phyloP scores from a whole-genome alignment of 768 basidiomycete species.

The Kwoniella europaea region DNA sequence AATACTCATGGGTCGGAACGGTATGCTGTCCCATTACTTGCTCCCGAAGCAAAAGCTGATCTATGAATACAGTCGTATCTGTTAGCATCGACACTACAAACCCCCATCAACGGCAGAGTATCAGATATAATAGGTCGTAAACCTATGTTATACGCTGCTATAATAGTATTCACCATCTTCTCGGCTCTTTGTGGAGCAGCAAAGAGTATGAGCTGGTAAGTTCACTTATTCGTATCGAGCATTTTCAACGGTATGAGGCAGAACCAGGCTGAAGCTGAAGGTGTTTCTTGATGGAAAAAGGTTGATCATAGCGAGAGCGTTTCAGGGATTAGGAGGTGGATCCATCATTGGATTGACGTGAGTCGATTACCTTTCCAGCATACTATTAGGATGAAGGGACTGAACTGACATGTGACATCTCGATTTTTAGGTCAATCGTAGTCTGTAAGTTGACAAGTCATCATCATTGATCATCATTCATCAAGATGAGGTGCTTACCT shows the following conservation, averaged over 20 bases:
- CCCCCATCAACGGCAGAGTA: conserved; percentile 47
- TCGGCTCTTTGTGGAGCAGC: conserved; percentile 53
- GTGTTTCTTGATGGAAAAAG: conserved; percentile 10
- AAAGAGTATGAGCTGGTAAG: conserved; percentile 42
- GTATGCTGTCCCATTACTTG: conserved; percentile 37
- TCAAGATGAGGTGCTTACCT: neutral
- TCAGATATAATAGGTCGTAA: conserved; percentile 54
- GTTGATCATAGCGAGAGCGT: conserved; percentile 44
- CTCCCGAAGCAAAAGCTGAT: too few species aligned
- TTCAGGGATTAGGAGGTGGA: conserved; percentile 54
- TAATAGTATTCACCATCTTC: conserved; percentile 44
- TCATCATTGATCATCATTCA: neutral
- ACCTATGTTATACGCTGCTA: conserved; percentile 47
- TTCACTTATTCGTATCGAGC: neutral
- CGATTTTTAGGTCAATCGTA: conserved; percentile 27
- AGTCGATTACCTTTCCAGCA: conserved; percentile 2
- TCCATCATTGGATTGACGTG: conserved; percentile 49
- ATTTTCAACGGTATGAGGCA: neutral
- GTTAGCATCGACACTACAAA: conserved; percentile 36
- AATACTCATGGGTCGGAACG: conserved; percentile 54
- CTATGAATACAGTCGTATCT: too few species aligned
- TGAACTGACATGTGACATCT: neutral
- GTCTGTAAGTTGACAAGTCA: conserved; percentile 29
- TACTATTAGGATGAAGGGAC: neutral
- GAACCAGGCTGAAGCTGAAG: neutral